Evolutionary conservation across 108 stramenopile genomes (phyloP), one percentile per base, ranked within the genome.

Genomic region (Schizochytrium sp.): DNA sequence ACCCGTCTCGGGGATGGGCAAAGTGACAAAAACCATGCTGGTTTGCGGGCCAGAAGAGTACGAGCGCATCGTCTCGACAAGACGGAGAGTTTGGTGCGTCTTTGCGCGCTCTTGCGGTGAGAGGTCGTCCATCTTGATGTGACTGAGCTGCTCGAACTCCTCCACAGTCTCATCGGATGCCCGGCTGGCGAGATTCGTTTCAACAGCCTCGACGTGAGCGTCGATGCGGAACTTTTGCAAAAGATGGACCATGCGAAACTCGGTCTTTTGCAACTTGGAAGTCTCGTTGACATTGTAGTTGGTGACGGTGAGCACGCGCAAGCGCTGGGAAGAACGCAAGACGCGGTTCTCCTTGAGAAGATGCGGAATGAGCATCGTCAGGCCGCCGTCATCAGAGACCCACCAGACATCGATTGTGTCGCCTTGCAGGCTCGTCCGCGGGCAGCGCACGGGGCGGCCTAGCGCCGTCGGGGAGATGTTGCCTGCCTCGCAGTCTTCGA

Each of bases 341-440:
- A 6, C n/a, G 41, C 43, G 87, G 0, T 88, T 19, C 47, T 87
- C 29, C 29, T 18, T 88, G 14, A 89, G 89, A 8, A 89, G 44
- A 25, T 29, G 34, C 29, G 89, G 89, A 5, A 89, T 18, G 47
- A 89, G 76, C 23, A 89, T 28, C 8, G 89, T 88, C 19, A 89
- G 58, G 47, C 89, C 89, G 51, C 89, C 89, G 44, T 89, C 89
- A n/a, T 88, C 87, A 16, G 5, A 5, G 16, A 89, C 88, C 89
- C 89, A 89, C 87, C 87, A 89, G 23, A 89, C 87, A 57, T 89
- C 87, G 29, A 89, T 41, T n/a, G 51, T 72, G 57, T 59, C 59
- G 21, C 53, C 71, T 12, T 10, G 28, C 19, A 29, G 4, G 45
- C 19, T 34, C 23, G 45, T 28, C 12, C 25, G 45, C 51, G 76